These are phyloP conservation scores for Paxillus ammoniavirescens DNA, from an alignment of 768 basidiomycete species.

Conservation along the genomic window DNA sequence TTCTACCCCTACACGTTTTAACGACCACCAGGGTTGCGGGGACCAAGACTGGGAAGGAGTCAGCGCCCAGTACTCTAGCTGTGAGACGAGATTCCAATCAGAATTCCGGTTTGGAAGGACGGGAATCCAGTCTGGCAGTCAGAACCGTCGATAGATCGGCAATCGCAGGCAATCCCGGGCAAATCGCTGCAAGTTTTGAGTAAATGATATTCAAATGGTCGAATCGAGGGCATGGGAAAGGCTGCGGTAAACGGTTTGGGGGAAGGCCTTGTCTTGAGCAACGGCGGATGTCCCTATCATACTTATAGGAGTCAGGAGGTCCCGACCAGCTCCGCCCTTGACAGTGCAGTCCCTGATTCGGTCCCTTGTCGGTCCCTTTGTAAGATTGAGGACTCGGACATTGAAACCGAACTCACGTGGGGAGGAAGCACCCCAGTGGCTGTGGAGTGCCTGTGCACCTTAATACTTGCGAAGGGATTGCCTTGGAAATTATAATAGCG, in stretches of 20 bases:
- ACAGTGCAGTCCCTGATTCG: slow-evolving; percentile 10
- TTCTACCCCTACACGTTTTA: slow-evolving; percentile 4
- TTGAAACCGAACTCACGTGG: slow-evolving; percentile 23
- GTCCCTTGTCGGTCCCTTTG: slow-evolving; percentile 10
- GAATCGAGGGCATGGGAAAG: not conserved
- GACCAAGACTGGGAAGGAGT: not conserved
- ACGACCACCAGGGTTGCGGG: slow-evolving; percentile 21
- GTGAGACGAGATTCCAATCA: not conserved
- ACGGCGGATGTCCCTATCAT: too few relatives aligned
- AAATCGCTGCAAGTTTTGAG: slow-evolving; percentile 3
- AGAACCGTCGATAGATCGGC: slow-evolving; percentile 16
- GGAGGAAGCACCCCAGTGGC: slow-evolving; percentile 23
- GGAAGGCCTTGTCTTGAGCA: too few relatives aligned
- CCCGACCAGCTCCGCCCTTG: too few relatives aligned
- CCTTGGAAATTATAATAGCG: slow-evolving; percentile 23
- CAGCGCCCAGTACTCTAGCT: not conserved
- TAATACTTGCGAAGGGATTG: slow-evolving; percentile 25
- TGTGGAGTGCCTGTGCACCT: slow-evolving; percentile 27
- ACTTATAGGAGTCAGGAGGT: too few relatives aligned
- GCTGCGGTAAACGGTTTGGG: too few relatives aligned
- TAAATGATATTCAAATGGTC: slow-evolving; percentile 26
- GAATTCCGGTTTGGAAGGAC: not conserved
- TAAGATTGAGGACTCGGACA: slow-evolving; percentile 3
- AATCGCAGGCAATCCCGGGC: slow-evolving; percentile 8
- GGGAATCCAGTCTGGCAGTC: too few relatives aligned